A percentile compares a stretch with the other conserved stretches of the same genome.
phyloP scores from a whole-genome alignment of 2,329 filamentous ascomycete species.

The Penicillium thymicola region DNA sequence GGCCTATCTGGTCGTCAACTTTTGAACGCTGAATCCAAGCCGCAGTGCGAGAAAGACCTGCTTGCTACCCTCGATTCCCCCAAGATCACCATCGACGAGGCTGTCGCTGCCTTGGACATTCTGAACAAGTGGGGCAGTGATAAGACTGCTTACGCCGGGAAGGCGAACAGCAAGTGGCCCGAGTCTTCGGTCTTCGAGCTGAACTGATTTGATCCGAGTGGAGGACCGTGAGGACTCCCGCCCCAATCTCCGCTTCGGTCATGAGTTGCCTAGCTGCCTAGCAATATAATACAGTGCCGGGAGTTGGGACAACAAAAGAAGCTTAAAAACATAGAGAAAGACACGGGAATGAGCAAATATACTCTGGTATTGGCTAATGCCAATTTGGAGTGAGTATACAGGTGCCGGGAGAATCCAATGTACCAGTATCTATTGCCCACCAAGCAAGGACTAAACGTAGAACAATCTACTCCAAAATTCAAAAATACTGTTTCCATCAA shows the following conservation, averaged over 20 bases:
- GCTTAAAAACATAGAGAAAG: constrained; percentile 5
- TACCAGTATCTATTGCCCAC: constrained; percentile 6
- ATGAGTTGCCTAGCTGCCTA: background rate
- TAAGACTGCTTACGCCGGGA: constrained; percentile 49
- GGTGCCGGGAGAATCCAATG: constrained; percentile 2
- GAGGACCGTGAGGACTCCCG: background rate
- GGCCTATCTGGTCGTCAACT: constrained; percentile 59
- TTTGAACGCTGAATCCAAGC: constrained; percentile 56
- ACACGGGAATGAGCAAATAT: constrained; percentile 1
- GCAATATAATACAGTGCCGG: background rate
- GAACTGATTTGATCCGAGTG: constrained; percentile 15
- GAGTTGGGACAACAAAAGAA: background rate
- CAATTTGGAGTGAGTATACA: constrained; percentile 3
- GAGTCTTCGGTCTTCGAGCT: constrained; percentile 39
- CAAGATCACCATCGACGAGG: constrained; percentile 55
- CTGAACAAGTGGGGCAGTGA: constrained; percentile 53
- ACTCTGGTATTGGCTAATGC: constrained; percentile 1
- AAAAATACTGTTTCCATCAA: background rate
- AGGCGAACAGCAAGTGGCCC: constrained; percentile 41
- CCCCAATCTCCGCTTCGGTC: background rate
- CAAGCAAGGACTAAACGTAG: constrained; percentile 2
- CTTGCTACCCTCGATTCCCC: constrained; percentile 55
- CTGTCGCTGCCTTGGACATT: constrained; percentile 52
- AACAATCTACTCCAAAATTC: background rate
- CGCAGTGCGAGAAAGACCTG: constrained; percentile 61